A percentile compares a stretch with the other conserved stretches of the same genome.
Evolutionary conservation across 148 eudicot species (phyloP).

Genomic region (Rhododendron kiyosumense): DNA sequence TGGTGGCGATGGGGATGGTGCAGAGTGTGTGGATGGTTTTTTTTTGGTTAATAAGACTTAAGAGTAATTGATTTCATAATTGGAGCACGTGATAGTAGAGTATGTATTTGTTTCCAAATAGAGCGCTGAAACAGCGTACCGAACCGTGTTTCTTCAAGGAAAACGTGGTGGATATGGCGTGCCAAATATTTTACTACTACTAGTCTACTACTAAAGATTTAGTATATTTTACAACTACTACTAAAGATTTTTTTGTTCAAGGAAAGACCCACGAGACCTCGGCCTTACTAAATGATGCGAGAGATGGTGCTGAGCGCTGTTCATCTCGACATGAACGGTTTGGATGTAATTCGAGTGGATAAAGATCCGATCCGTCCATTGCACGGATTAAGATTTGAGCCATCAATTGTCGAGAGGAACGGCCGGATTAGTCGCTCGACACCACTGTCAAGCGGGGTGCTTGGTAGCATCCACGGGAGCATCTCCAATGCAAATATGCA

Average conservation of each 20-base stretch:
- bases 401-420: no score
- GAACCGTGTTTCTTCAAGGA: neutral
- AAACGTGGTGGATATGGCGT: conserved; percentile 17
- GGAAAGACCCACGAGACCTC: neutral
- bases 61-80: neutral
- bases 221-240: no score
- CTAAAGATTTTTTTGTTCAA: neutral
- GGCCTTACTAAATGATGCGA: neutral
- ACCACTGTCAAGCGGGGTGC: no score
- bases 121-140: conserved; percentile 15
- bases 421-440: no score
- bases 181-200: neutral
- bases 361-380: accelerated
- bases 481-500: neutral
- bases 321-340: no score
- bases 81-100: conserved; percentile 56
- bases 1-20: neutral
- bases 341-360: no score
- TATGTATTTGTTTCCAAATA: conserved; percentile 5
- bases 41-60: neutral
- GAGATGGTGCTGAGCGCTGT: no score
- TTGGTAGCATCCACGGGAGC: no score
- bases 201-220: neutral
- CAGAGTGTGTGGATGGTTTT: neutral
- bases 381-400: no score